Evolutionary conservation across 257 asterid genomes (phyloP), one percentile per base, ranked within the genome.

Genomic region (Linderniella brevidens): DNA sequence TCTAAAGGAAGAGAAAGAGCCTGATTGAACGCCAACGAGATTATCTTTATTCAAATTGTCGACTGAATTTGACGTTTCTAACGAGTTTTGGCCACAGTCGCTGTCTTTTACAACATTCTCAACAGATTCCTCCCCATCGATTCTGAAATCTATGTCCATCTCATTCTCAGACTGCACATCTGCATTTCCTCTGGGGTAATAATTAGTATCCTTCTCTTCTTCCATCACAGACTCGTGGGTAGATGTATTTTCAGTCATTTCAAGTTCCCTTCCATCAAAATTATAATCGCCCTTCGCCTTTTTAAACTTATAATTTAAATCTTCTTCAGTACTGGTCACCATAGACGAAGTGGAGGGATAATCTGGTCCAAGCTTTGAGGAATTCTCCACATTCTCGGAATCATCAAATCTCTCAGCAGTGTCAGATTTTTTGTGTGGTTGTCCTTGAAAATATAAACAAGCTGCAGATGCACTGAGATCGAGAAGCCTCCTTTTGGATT

Each of bases 401-500:
- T 67, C 57, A 36, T 53, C 70, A 59, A 72, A 64, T 49, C 65
- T 67, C 46, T 50, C 57, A 35, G 62, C 53, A 64, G 50, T 43
- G 57, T 54, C 72, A 54, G 64, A 50, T 48, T 59, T 65, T 57
- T 53, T 67, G 37, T 45, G 48, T 46, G 73, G 68, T 48, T 56
- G 61, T 45, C 69, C 64, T 48, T 60, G 60, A 39, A 74, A 81
- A 69, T 64, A 85, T 55, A 58, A 65, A 64, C 63, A 60, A 49
- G 93, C 98, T n/a, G 92, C 87, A 48, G 74, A 67, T 49, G 98
- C 86, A 73, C 98, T 85, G 39, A 59, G 75, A 55, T 75, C 92
- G 40, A 90, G 87, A 71, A 90, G 74, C 65, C 80, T 76, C 62
- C 76, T 74, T 74, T 82, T 85, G 36, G 92, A 57, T 46, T 82